Evolutionary conservation across 306 rosid genomes (phyloP), one percentile per base, ranked within the genome.

Genomic region (Cicer cuneatum): DNA sequence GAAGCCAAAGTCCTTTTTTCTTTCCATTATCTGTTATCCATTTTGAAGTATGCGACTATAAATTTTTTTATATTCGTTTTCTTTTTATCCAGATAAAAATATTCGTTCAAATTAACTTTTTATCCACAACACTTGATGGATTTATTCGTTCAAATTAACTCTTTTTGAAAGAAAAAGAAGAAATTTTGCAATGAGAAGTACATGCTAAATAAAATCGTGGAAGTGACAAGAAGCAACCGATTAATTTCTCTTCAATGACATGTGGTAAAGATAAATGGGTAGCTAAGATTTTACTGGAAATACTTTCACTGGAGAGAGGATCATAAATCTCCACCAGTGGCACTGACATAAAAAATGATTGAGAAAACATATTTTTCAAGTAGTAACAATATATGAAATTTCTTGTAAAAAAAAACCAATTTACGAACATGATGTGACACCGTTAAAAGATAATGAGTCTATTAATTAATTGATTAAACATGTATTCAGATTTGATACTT

Each of bases 271-370:
- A 24, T 24, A 24, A 24, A 24, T 24, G 33, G 4, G 4, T 24
- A 24, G 33, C 4, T 24, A 4, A 24, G 33, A 24, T 24, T 24
- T 24, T 24, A 24, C 3, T 24, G 33, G 33, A 24, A 24, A 24
- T 24, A 24, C 2, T 24, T 24, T 24, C 33, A 24, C 33, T 24
- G 33, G 33, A 24, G 33, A 24, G 33, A 24, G 33, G 33, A 24
- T 24, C 33, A 24, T 24, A 24, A 24, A 24, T 24, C 33, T 72
- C 75, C 72, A 21, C 68, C 8, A 11, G 81, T 60, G 45, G 68
- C 19, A 61, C 45, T 38, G 39, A 24, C 52, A 43, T 75, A 38
- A 74, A 66, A 66, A 72, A 38, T 49, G 65, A 24, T 59, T 47
- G 66, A 71, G 19, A 33, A 52, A 53, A 45, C 68, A 24, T 68